Percentiles rank a stretch among this genome's conserved stretches.
Conservation (phyloP, 2,329 filamentous ascomycete genomes). For the Blastomyces silverae region DNA sequence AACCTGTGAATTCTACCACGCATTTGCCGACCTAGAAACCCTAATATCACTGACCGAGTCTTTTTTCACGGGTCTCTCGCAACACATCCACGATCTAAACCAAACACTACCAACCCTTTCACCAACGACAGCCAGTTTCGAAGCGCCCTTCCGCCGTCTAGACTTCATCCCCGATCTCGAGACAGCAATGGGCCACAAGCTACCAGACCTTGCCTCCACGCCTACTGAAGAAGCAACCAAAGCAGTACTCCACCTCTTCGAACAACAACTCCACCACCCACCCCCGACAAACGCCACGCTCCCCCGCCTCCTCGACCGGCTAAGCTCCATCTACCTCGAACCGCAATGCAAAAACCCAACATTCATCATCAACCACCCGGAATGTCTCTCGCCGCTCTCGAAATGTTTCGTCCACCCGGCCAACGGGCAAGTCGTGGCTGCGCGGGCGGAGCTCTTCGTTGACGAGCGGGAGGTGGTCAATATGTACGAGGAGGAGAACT, state of each 20-base stretch:
- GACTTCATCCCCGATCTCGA: constrained; percentile 81
- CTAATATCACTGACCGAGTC: constrained; percentile 70
- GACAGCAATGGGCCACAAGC: constrained; percentile 53
- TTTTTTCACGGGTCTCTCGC: constrained; percentile 56
- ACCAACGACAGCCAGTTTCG: constrained; percentile 52
- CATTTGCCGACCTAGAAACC: constrained; percentile 68
- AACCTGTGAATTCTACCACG: constrained; percentile 93
- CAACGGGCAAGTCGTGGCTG: constrained; percentile 66
- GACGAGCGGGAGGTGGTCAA: constrained; percentile 78
- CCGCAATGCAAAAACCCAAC: constrained; percentile 64
- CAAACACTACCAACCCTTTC: constrained; percentile 36
- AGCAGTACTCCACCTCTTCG: constrained; percentile 53
- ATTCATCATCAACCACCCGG: constrained; percentile 84
- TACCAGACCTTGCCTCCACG: constrained; percentile 55
- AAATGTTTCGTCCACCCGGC: constrained; percentile 71
- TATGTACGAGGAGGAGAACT: constrained; percentile 98
- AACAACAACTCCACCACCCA: constrained; percentile 42
- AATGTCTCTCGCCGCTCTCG: constrained; percentile 81
- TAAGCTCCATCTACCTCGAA: constrained; percentile 72
- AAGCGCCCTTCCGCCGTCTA: constrained; percentile 54
- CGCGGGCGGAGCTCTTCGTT: constrained; percentile 80
- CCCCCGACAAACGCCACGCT: constrained; percentile 51
- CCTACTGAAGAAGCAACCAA: constrained; percentile 48
- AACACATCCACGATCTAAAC: constrained; percentile 45
- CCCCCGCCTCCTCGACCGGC: constrained; percentile 70